Evolutionary conservation across 1,284 basidiomycete species (phyloP).

Genomic region (Sanghuangporus baumii): DNA sequence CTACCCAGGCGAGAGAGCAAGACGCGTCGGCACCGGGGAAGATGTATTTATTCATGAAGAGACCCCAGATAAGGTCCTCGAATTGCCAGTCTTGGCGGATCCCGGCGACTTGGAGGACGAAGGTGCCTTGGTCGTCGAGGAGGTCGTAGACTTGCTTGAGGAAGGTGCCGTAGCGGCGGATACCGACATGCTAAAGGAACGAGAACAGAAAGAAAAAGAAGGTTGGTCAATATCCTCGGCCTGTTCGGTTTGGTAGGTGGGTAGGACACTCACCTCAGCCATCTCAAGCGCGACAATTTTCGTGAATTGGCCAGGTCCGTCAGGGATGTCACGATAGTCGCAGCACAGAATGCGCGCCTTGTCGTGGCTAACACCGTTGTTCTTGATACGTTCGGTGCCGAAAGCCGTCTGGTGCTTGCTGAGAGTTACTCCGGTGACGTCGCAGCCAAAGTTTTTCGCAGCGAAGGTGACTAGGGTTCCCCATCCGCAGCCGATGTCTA

Average conservation of each 20-base stretch:
- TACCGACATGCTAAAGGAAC: slow-evolving; percentile 75
- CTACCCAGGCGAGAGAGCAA: slow-evolving; percentile 94
- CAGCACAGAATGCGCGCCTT: slow-evolving; percentile 90
- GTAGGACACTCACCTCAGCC: slow-evolving; percentile 67
- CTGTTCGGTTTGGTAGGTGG: background rate
- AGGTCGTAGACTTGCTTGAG: slow-evolving; percentile 90
- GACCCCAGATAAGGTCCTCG: slow-evolving; percentile 95
- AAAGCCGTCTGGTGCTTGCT: slow-evolving; percentile 89
- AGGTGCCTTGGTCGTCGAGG: slow-evolving; percentile 90
- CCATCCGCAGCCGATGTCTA: slow-evolving; percentile 98
- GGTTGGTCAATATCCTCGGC: background rate
- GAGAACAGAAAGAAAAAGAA: no score
- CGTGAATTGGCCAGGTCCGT: slow-evolving; percentile 73
- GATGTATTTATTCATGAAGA: slow-evolving; percentile 95
- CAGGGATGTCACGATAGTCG: slow-evolving; percentile 93
- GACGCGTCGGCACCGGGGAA: slow-evolving; percentile 98
- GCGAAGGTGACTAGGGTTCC: slow-evolving; percentile 94
- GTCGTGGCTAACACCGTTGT: slow-evolving; percentile 72
- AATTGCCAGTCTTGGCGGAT: slow-evolving; percentile 94
- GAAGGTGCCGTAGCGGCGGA: slow-evolving; percentile 89
- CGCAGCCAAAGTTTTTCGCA: slow-evolving; percentile 94
- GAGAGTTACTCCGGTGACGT: slow-evolving; percentile 94
- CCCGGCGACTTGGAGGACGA: slow-evolving; percentile 96
- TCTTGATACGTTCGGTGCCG: slow-evolving; percentile 82
- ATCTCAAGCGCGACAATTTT: slow-evolving; percentile 98